Evolutionary conservation across 2,329 filamentous ascomycete species (phyloP).

Genomic region (Fusarium protoensiforme): DNA sequence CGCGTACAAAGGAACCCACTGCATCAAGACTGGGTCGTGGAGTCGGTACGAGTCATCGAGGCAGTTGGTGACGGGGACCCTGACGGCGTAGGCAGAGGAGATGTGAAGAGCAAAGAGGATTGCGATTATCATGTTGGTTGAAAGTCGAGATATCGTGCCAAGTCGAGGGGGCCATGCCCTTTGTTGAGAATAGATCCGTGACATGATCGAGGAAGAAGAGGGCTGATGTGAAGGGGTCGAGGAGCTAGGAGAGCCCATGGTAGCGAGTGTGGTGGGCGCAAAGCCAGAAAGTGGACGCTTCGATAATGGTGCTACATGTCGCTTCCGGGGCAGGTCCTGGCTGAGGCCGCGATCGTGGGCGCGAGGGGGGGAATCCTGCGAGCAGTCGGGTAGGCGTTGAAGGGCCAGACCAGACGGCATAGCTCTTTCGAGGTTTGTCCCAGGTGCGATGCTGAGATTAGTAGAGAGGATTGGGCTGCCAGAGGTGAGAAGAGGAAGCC

Average conservation of each 20-base stretch:
- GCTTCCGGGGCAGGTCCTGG: slow-evolving; percentile 26
- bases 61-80: slow-evolving; percentile 87
- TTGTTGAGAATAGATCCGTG: slow-evolving; percentile 10
- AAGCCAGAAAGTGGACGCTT: slow-evolving; percentile 28
- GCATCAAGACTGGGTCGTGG: slow-evolving; percentile 69
- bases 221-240: slow-evolving; percentile 13
- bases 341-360: slow-evolving; percentile 22
- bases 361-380: slow-evolving; percentile 25
- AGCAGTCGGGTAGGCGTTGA: slow-evolving; percentile 35
- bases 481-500: slow-evolving; percentile 12
- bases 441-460: slow-evolving; percentile 7
- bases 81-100: slow-evolving; percentile 68
- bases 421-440: slow-evolving; percentile 26
- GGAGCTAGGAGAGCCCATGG: slow-evolving; percentile 14
- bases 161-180: slow-evolving; percentile 31
- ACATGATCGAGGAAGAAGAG: slow-evolving; percentile 28
- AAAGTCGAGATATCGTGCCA: slow-evolving; percentile 25
- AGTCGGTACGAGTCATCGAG: slow-evolving; percentile 71
- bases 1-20: slow-evolving; percentile 82
- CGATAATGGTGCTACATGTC: slow-evolving; percentile 37
- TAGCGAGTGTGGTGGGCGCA: slow-evolving; percentile 31
- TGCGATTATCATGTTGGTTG: slow-evolving; percentile 47
- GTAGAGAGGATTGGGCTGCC: slow-evolving; percentile 14
- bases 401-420: slow-evolving; percentile 40
- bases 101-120: slow-evolving; percentile 53